Base-by-base conservation (phyloP, 2,329 filamentous ascomycete genomes). In the Botryotinia globosa region DNA sequence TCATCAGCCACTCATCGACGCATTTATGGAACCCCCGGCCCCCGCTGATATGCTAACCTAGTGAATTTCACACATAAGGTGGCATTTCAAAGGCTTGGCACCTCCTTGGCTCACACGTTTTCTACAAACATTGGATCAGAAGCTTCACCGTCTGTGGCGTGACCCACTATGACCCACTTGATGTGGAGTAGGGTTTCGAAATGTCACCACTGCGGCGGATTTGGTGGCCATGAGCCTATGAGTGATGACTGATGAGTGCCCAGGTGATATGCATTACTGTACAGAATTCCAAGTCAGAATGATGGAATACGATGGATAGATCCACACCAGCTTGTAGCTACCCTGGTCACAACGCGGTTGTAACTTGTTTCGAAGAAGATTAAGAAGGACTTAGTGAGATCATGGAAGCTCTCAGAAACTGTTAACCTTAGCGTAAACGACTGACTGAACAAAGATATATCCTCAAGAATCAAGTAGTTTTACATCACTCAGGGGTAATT, bases 61-160 rank as follows among this genome's bases (percentile, higher is more conserved):
- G 14, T 66, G 45, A 39, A 56, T 56, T 56, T 56, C 48, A 67
- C 45, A 67, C 65, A 42, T 39, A 54, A 29, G 8, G 34, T 42
- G 34, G 48, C n/a, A 42, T 56, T 32, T 58, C n/a, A 29, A 3
- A 42, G 34, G 34, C 65, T 68, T 68, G 65, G 65, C 65, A 68
- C n/a, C 37, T 25, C n/a, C 48, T 68, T 68, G 34, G 65, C 65
- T 68, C 65, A 68, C 65, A 68, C 65, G 65, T 68, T 68, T 51
- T 56, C 37, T 18, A 42, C n/a, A 56, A 58, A 44, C 65, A 68
- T 68, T 68, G 65, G 65, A 56, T 25, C n/a, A 68, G n/a, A 25
- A 32, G 12, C n/a, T 67, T 68, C 65, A 68, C 65, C 65, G 48
- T 42, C 25, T 68, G 48, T 68, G 18, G 10, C 10, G 56, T 10